Percentiles rank a stretch among this genome's conserved stretches.
Evolutionary conservation across 2,329 filamentous ascomycete genomes (phyloP).

Genomic region (Neoarthrinium moseri): DNA sequence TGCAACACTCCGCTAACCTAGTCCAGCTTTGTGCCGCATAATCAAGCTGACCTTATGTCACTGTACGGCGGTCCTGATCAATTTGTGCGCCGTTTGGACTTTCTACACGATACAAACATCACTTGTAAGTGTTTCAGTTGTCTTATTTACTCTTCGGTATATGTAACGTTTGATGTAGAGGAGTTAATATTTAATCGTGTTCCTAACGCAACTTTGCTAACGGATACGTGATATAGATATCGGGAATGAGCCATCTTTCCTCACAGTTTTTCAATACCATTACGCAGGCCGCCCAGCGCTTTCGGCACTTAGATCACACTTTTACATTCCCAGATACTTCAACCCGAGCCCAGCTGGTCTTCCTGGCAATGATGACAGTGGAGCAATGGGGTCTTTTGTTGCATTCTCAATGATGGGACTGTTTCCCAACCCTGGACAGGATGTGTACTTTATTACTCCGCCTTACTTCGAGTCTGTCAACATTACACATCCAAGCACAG

Average conservation of each 20-base stretch:
- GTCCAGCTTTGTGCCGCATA: constrained; percentile 50
- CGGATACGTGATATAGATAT: no score
- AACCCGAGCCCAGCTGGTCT: constrained; percentile 57
- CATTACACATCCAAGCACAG: constrained; percentile 55
- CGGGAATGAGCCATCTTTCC: constrained; percentile 47
- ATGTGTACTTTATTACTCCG: constrained; percentile 70
- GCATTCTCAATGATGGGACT: constrained; percentile 69
- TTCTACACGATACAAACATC: constrained; percentile 62
- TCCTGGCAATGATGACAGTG: constrained; percentile 69
- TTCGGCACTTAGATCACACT: constrained; percentile 54
- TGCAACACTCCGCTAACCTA: not conserved
- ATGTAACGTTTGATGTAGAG: no score
- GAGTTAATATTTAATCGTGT: no score
- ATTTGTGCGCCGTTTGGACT: constrained; percentile 61
- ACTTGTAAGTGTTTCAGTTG: constrained; percentile 45
- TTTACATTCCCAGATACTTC: constrained; percentile 66
- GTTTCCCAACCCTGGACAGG: constrained; percentile 51
- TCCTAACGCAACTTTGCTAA: no score
- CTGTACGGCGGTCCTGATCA: constrained; percentile 57
- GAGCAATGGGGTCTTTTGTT: constrained; percentile 68
- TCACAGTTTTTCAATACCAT: constrained; percentile 68
- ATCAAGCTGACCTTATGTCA: constrained; percentile 51
- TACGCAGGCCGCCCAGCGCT: constrained; percentile 63
- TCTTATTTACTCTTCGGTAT: constrained; percentile 29
- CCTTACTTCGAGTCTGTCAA: constrained; percentile 64